A percentile compares a stretch with the other conserved stretches of the same genome.
Conservation (phyloP, 192 early-diverging fungal genomes). For the Spizellomyces sp. region DNA sequence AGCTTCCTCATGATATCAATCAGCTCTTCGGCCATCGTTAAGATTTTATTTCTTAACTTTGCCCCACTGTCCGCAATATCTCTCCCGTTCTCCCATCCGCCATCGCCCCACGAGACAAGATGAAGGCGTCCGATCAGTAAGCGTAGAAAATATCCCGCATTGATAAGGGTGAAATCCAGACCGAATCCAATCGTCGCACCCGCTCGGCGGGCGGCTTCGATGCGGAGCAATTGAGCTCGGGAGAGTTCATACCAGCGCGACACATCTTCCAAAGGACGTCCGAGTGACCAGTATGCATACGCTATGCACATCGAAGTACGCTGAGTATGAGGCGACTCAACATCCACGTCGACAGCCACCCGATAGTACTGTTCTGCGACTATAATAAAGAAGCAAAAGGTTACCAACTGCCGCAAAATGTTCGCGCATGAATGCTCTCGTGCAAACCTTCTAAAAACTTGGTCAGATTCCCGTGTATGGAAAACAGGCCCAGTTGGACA, state of each 20-base stretch:
- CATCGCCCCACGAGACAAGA: slow-evolving; percentile 4
- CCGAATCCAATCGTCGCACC: slow-evolving; percentile 11
- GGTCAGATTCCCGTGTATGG: too few species aligned
- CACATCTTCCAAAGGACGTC: neutral
- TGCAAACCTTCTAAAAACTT: too few species aligned
- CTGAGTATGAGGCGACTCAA: slow-evolving; percentile 6
- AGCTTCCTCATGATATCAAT: neutral
- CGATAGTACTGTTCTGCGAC: too few species aligned
- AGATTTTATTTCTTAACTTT: neutral
- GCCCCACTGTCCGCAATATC: neutral
- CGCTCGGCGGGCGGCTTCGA: neutral
- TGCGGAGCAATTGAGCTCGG: neutral
- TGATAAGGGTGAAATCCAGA: neutral
- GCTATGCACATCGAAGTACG: slow-evolving; percentile 8
- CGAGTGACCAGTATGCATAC: neutral
- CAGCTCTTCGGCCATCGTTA: neutral
- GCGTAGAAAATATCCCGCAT: neutral
- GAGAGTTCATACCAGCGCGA: neutral
- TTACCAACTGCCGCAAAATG: too few species aligned
- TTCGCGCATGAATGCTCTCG: too few species aligned
- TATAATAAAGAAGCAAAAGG: too few species aligned
- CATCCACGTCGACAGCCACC: neutral
- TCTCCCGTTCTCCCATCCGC: neutral
- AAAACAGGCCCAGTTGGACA: too few species aligned
- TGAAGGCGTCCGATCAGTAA: slow-evolving; percentile 10